phyloP scores from a whole-genome alignment of 1,284 basidiomycete genomes.

The Filobasidium uniguttulatum region DNA sequence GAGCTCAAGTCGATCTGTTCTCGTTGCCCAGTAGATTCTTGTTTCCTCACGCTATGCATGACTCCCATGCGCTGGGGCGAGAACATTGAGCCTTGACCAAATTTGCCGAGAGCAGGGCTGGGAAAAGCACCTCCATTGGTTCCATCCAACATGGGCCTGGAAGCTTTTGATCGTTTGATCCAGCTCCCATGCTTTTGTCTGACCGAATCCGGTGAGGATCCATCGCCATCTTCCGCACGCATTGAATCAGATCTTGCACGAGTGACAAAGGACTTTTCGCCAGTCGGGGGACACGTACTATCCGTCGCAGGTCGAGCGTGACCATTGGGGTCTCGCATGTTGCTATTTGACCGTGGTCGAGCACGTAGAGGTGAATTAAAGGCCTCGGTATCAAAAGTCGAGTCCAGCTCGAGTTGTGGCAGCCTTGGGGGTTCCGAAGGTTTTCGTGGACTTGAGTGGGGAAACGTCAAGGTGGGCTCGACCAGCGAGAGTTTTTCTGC shows the following conservation, averaged over 20 bases:
- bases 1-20: slow-evolving; percentile 3
- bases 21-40: too few species aligned
- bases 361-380: slow-evolving; percentile 9
- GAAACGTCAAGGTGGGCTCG: slow-evolving; percentile 17
- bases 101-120: background rate
- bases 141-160: background rate
- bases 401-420: background rate
- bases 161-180: slow-evolving; percentile 15
- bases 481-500: slow-evolving; percentile 26
- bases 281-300: background rate
- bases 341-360: too few species aligned
- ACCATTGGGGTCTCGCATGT: too few species aligned
- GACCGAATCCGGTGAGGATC: slow-evolving; percentile 6
- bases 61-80: slow-evolving; percentile 1
- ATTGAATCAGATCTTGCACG: slow-evolving; percentile 1
- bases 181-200: slow-evolving; percentile 13
- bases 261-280: background rate
- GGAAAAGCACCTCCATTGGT: background rate
- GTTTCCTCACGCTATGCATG: background rate
- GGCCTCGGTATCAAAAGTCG: background rate
- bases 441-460: background rate
- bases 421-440: background rate
- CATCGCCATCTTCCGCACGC: background rate
- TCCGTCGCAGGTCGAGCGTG: too few species aligned
- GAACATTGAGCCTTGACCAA: background rate